A percentile compares a stretch with the other conserved stretches of the same genome.
Evolutionary conservation across 2,329 filamentous ascomycete genomes (phyloP).

Genomic region (Chaetothyriales sp.): DNA sequence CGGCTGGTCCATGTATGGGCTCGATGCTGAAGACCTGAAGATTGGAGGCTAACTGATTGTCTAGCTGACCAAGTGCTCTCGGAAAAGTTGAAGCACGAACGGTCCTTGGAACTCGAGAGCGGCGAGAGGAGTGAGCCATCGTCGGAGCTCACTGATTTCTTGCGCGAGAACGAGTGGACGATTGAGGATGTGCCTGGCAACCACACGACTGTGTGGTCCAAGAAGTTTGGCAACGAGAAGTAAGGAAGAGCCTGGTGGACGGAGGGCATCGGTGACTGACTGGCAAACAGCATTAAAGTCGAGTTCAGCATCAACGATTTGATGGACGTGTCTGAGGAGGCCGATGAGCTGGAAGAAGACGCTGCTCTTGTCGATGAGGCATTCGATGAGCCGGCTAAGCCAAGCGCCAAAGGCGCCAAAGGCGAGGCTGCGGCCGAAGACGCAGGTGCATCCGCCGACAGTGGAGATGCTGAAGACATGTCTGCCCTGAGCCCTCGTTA

Average conservation of each 20-base stretch:
- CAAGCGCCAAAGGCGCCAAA: conserved; percentile 37
- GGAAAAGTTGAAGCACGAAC: conserved; percentile 72
- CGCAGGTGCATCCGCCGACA: conserved; percentile 42
- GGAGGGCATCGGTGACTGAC: background rate
- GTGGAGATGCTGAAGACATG: conserved; percentile 44
- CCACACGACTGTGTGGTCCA: conserved; percentile 75
- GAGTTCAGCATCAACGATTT: conserved; percentile 77
- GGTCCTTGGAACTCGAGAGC: conserved; percentile 71
- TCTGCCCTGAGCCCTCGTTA: conserved; percentile 46
- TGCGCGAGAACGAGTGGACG: conserved; percentile 74
- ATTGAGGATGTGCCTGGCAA: conserved; percentile 65
- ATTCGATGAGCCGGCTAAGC: conserved; percentile 44
- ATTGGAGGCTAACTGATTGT: conserved; percentile 8
- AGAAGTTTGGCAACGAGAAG: conserved; percentile 79
- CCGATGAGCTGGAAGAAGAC: conserved; percentile 34
- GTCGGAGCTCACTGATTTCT: conserved; percentile 70
- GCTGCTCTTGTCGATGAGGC: conserved; percentile 44
- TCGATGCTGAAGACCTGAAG: background rate
- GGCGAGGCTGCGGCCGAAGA: conserved; percentile 44
- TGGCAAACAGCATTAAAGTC: conserved; percentile 52
- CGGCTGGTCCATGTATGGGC: conserved; percentile 34
- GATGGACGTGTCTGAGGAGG: conserved; percentile 48
- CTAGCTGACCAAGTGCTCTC: conserved; percentile 64
- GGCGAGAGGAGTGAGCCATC: conserved; percentile 59
- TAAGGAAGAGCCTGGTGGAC: conserved; percentile 31